These are phyloP conservation scores for Sarcocystis neurona DNA, from an alignment of 169 alveolate species.

Conservation along the genomic window DNA sequence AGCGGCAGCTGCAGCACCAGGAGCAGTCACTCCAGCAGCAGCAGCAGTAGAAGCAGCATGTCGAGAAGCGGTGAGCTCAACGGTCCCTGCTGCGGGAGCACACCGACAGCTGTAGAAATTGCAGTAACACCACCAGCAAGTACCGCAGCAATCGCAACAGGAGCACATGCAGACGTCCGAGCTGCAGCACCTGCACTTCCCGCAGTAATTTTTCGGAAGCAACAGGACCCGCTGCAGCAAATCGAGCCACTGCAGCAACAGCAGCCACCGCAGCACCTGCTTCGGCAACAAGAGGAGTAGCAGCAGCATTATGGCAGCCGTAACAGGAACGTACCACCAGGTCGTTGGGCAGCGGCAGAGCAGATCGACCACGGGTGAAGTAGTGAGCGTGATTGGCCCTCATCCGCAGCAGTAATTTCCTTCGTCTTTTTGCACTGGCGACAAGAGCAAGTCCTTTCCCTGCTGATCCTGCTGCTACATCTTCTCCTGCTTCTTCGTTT, in stretches of 20 bases:
- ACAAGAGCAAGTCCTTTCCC: too few relatives aligned
- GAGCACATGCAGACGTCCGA: too few relatives aligned
- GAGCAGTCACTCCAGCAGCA: not conserved
- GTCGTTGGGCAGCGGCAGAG: constrained; percentile 17
- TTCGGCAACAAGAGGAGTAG: not conserved
- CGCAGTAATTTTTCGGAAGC: not conserved
- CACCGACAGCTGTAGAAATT: too few relatives aligned
- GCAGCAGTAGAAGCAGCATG: not conserved
- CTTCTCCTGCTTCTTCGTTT: too few relatives aligned
- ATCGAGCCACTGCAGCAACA: not conserved
- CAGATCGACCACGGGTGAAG: constrained; percentile 26
- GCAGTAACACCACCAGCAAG: too few relatives aligned
- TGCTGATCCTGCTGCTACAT: too few relatives aligned
- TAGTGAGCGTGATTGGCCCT: constrained; percentile 7
- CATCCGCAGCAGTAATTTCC: not conserved
- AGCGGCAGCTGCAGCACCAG: constrained; percentile 3
- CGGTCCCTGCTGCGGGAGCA: too few relatives aligned
- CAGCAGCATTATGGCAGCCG: too few relatives aligned
- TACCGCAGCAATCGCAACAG: too few relatives aligned
- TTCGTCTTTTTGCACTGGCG: not conserved
- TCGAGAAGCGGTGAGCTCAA: not conserved
- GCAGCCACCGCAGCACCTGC: not conserved
- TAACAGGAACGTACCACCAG: constrained; percentile 24
- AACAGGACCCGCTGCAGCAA: not conserved
- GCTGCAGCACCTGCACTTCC: too few relatives aligned